These are phyloP conservation scores for Chytriomyces sp. DNA, from an alignment of 192 early-diverging fungal species.

Conservation along the genomic window DNA sequence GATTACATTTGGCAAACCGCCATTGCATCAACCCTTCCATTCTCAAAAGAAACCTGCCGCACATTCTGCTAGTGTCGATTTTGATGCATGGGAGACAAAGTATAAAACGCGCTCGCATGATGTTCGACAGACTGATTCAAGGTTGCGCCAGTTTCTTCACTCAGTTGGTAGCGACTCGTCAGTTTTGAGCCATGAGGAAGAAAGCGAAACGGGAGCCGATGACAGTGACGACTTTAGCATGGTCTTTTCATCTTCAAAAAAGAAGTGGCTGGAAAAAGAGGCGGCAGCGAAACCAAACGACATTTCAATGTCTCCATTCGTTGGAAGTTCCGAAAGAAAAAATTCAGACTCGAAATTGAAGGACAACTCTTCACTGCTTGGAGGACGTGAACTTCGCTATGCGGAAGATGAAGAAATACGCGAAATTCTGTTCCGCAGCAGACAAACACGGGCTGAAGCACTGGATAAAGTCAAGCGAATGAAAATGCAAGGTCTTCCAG, in stretches of 20 bases:
- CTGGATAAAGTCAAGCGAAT: slow-evolving; percentile 5
- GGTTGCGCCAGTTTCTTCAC: too few species aligned
- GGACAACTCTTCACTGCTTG: background rate
- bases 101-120: too few species aligned
- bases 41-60: too few species aligned
- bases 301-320: background rate
- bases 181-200: background rate
- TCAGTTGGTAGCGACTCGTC: background rate
- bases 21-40: too few species aligned
- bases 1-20: too few species aligned
- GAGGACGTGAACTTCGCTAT: slow-evolving; percentile 1
- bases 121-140: too few species aligned
- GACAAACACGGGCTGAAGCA: slow-evolving; percentile 23
- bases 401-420: slow-evolving; percentile 23
- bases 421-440: slow-evolving; percentile 16
- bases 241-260: background rate
- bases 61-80: too few species aligned
- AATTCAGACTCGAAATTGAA: background rate
- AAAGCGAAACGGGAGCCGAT: background rate
- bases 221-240: background rate
- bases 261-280: background rate
- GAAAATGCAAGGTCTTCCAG: background rate
- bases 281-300: slow-evolving; percentile 9
- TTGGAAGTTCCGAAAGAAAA: slow-evolving; percentile 2
- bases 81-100: too few species aligned